These are phyloP conservation scores for Solanum ossicruentum DNA, from an alignment of 257 asterid species.

Conservation along the genomic window DNA sequence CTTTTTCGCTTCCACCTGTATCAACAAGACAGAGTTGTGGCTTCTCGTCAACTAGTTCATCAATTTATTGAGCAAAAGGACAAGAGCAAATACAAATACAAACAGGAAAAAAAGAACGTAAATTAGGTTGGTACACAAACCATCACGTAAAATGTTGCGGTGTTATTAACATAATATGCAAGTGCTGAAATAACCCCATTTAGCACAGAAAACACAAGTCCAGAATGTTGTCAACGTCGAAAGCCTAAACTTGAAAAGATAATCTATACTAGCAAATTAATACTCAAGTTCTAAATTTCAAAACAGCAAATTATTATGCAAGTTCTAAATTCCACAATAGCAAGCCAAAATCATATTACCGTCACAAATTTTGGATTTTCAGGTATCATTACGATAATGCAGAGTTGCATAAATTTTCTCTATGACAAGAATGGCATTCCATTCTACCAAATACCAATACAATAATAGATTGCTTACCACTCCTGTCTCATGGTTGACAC, in stretches of 20 bases:
- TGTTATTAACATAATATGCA: neutral
- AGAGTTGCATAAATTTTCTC: neutral
- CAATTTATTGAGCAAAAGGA: neutral
- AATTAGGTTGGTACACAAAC: neutral
- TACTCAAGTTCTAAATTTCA: neutral
- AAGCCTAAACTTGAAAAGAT: neutral
- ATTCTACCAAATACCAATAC: neutral
- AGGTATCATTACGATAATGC: neutral
- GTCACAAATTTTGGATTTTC: neutral
- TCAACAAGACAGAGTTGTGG: neutral
- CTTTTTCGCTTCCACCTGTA: conserved; percentile 71
- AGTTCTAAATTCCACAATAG: neutral
- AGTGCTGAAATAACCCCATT: neutral
- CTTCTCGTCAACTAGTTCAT: neutral
- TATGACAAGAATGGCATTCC: neutral
- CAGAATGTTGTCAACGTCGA: neutral
- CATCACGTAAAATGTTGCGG: neutral
- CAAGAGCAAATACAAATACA: neutral
- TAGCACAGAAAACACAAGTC: neutral
- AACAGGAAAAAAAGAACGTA: neutral
- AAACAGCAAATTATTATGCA: neutral
- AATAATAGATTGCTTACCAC: conserved; percentile 26
- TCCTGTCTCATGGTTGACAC: conserved; percentile 77
- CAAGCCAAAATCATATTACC: neutral
- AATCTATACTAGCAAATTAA: too few species aligned